A percentile compares a stretch with the other conserved stretches of the same genome.
Conservation (phyloP, 1,139 yeast genomes). For the Petasospora fabianii region DNA sequence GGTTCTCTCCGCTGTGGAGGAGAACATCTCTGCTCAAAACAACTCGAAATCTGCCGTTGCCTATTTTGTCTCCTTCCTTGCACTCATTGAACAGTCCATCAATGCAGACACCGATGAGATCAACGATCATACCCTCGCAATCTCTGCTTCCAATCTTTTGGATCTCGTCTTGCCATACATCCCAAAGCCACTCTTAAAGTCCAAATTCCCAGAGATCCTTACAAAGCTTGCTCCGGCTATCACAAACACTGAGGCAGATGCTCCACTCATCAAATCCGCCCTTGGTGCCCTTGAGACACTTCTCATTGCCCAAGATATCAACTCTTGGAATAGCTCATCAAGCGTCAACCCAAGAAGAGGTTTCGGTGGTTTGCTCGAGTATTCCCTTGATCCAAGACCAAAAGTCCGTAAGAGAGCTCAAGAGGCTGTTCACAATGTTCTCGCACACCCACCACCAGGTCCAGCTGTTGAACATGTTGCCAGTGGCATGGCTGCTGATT, state of each 20-base stretch:
- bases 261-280: conserved; percentile 82
- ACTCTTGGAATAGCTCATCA: conserved; percentile 62
- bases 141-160: conserved; percentile 75
- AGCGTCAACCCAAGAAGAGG: conserved; percentile 80
- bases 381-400: conserved; percentile 86
- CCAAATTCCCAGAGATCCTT: conserved; percentile 74
- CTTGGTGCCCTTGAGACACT: conserved; percentile 82
- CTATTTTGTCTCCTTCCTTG: conserved; percentile 78
- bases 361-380: conserved; percentile 71
- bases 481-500: conserved; percentile 63
- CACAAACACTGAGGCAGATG: conserved; percentile 65
- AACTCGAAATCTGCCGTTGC: conserved; percentile 60
- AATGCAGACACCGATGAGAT: conserved; percentile 47
- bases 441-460: conserved; percentile 74
- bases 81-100: conserved; percentile 76
- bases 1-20: conserved; percentile 86
- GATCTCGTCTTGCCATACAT: conserved; percentile 77
- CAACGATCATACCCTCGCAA: conserved; percentile 59
- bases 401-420: conserved; percentile 94
- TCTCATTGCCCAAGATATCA: conserved; percentile 74
- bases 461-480: conserved; percentile 80
- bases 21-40: conserved; percentile 73
- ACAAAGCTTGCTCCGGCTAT: conserved; percentile 79
- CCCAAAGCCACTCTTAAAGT: conserved; percentile 61
- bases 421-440: conserved; percentile 67